Base-by-base conservation (phyloP, 176 grass and related monocot genomes). In the Elymus sibiricus region DNA sequence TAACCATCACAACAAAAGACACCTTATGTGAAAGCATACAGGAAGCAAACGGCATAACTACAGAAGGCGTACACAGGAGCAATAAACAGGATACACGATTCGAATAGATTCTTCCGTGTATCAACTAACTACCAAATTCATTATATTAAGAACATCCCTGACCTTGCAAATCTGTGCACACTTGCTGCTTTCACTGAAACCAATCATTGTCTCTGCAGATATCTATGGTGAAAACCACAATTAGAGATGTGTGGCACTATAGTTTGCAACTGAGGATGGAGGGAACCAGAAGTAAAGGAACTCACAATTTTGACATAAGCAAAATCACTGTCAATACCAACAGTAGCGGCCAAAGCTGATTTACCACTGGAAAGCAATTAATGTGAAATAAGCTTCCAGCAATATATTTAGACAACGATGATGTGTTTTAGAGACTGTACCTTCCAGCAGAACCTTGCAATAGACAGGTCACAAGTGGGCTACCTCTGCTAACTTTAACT, bases 231-330 rank as follows among this genome's bases (percentile, higher is more conserved):
- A 84, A 86, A 80, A 84, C 16, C 39, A 78, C 16, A 61, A 38
- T 61, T 84, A 55, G 73, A 44, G 76, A 66, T 53, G 16, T 40
- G 44, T 4, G 80, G 19, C 11, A n/a, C 3, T 28, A 43, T 64
- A 67, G 24, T 32, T 70, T 38, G 15, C 7, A 14, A 56, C 46
- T 76, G 24, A 79, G 24, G 27, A 38, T 27, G 51, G 21, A 64
- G 39, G 77, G 84, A 81, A 61, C 37, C 11, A 27, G 28, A 38
- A 47, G 66, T 74, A 60, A 76, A 81, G 81, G 19, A 74, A 90
- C 97, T 94, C 92, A 98, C 97, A 84, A 98, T 92, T 88, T 98
- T 98, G 29, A 98, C 92, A 70, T 86, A 98, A 66, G 97, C 91
- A 82, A 98, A 98, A 87, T 98, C 90, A 89, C 97, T 96, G 85